Evolutionary conservation across 306 rosid genomes (phyloP).

Genomic region (Sophora flavescens): DNA sequence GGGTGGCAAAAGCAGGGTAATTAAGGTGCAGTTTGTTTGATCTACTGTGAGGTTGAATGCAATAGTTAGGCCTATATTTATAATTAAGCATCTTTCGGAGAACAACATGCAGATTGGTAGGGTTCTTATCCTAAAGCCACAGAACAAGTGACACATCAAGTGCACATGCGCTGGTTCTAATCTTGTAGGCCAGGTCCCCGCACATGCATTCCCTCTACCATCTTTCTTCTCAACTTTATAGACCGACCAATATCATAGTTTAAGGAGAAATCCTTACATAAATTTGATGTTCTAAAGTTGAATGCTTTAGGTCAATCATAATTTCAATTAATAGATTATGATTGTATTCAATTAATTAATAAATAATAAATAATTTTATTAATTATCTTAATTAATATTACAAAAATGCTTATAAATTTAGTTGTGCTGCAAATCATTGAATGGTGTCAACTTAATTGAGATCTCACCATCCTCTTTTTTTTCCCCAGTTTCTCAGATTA

Average conservation of each 20-base stretch:
- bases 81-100: constrained; percentile 47
- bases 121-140: constrained; percentile 35
- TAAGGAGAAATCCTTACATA: too few relatives aligned
- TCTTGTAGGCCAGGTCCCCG: constrained; percentile 47
- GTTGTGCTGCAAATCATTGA: too few relatives aligned
- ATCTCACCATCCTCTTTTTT: too few relatives aligned
- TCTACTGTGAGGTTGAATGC: constrained; percentile 39
- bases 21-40: constrained; percentile 34
- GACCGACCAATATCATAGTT: background rate
- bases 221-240: constrained; percentile 16
- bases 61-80: constrained; percentile 48
- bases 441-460: too few relatives aligned
- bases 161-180: constrained; percentile 70
- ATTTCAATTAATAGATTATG: too few relatives aligned
- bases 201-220: constrained; percentile 53
- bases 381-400: too few relatives aligned
- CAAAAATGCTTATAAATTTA: too few relatives aligned
- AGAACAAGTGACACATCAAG: constrained; percentile 50
- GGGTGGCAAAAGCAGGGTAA: constrained; percentile 8
- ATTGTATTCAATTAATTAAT: too few relatives aligned
- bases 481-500: too few relatives aligned
- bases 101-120: constrained; percentile 13
- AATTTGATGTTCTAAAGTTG: too few relatives aligned
- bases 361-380: too few relatives aligned
- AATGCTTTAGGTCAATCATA: too few relatives aligned